A percentile compares a stretch with the other conserved stretches of the same genome.
Evolutionary conservation across 331 rosid species (phyloP).

Genomic region (Quercus tomentella): DNA sequence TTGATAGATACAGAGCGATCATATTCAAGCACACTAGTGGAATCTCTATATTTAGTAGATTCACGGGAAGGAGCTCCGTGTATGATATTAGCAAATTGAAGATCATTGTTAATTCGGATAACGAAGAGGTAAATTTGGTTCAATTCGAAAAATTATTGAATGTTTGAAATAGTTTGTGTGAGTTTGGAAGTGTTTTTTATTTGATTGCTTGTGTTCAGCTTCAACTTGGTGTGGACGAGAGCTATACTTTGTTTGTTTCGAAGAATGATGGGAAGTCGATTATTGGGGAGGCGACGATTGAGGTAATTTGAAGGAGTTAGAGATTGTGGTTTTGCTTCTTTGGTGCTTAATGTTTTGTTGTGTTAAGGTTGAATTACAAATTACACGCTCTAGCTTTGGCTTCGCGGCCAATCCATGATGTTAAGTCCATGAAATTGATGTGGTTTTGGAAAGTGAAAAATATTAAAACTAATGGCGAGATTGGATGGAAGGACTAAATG

Average conservation of each 20-base stretch:
- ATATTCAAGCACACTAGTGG: constrained; percentile 51
- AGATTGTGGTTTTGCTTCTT: neutral
- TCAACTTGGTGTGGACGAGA: constrained; percentile 95
- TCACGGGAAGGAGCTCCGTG: constrained; percentile 25
- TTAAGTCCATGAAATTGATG: too few species aligned
- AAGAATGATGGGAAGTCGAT: constrained; percentile 40
- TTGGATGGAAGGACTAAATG: too few species aligned
- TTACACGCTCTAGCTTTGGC: too few species aligned
- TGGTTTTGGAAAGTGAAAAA: too few species aligned
- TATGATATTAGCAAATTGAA: constrained; percentile 53
- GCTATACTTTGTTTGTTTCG: constrained; percentile 62
- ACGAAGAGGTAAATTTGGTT: constrained; percentile 52
- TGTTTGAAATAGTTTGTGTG: constrained; percentile 8
- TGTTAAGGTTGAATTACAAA: too few species aligned
- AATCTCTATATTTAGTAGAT: constrained; percentile 25
- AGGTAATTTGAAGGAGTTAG: constrained; percentile 39
- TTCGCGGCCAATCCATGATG: too few species aligned
- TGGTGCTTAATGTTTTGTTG: neutral
- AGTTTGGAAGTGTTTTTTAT: neutral
- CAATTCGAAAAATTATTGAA: neutral
- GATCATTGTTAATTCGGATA: constrained; percentile 46
- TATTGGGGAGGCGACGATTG: constrained; percentile 56
- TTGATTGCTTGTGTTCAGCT: constrained; percentile 44
- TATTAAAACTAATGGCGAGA: too few species aligned
- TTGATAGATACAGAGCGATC: constrained; percentile 69